Evolutionary conservation across 352 stramenopile genomes (phyloP), one percentile per base, ranked within the genome.

Genomic region (Globisporangium sylvaticum): DNA sequence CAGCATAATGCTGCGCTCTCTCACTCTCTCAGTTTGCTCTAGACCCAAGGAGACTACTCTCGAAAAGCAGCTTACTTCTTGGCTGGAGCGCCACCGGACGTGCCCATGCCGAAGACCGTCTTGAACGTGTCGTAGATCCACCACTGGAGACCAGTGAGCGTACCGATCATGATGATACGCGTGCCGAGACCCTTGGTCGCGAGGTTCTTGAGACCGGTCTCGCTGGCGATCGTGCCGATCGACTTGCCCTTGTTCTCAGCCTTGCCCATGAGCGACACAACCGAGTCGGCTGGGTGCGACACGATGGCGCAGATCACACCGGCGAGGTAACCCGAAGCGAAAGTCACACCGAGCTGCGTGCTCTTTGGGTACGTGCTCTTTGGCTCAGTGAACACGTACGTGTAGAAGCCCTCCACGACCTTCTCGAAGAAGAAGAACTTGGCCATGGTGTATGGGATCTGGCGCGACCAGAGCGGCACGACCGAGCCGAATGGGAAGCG

Each of bases 371-470:
- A 98, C 67, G 83, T 80, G 67, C 88, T 87, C 77, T 96, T 96
- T 59, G 91, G 91, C 75, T 94, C 88, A 56, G 92, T 97, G 77
- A 96, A 96, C 69, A 94, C 84, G 76, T 95, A 63, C 68, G 85
- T 92, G 83, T 95, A 95, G 73, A 95, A 95, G 27, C 72, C 81
- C 73, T 94, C 87, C 14, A 95, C 87, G 65, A 92, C 84, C 78
- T 95, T 95, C 70, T 95, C 87, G 67, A 98, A 98, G 76, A 99
- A 98, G 68, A 98, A 98, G 77, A 99, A 99, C 86, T 99, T 99
- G 63, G 97, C 95, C 96, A 99, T 99, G 63, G 98, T 99, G 95
- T 99, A 99, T 67, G 98, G 98, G 75, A 98, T 97, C 80, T 97
- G 94, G 52, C 94, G 89, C 56, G 87, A 95, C 87, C 87, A 95